Conservation (phyloP, 345 rosid species). For the Gossypium rotundifolium region DNA sequence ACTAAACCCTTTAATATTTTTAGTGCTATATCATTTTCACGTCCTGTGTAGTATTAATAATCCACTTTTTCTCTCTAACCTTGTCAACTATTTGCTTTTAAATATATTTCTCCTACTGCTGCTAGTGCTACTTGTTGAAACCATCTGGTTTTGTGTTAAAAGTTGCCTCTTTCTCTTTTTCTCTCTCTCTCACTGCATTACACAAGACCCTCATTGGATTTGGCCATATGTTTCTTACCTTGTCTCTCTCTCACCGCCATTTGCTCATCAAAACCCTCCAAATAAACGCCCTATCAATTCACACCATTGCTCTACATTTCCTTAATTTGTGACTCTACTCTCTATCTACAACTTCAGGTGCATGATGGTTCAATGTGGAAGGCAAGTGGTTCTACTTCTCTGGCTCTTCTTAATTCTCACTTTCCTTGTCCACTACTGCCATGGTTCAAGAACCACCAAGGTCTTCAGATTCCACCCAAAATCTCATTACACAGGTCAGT, state of each 20-base stretch:
- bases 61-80: too few species aligned
- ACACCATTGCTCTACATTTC: background rate
- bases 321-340: background rate
- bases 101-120: too few species aligned
- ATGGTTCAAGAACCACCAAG: conserved; percentile 40
- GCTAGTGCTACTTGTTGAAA: too few species aligned
- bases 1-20: too few species aligned
- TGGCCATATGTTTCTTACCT: conserved; percentile 17
- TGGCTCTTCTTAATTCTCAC: conserved; percentile 15
- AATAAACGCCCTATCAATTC: background rate
- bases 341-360: background rate
- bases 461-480: conserved; percentile 25
- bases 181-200: too few species aligned
- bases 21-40: too few species aligned
- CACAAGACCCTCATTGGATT: conserved; percentile 1
- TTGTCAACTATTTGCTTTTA: too few species aligned
- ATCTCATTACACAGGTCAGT: conserved; percentile 36
- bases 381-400: conserved; percentile 15
- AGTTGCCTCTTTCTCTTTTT: too few species aligned
- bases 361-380: conserved; percentile 36
- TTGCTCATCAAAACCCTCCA: conserved; percentile 3
- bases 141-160: too few species aligned
- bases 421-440: conserved; percentile 28
- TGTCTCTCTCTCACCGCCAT: conserved; percentile 19
- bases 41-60: too few species aligned